These are phyloP conservation scores for Coniella lustricola DNA, from an alignment of 2,329 filamentous ascomycete species.

Conservation along the genomic window DNA sequence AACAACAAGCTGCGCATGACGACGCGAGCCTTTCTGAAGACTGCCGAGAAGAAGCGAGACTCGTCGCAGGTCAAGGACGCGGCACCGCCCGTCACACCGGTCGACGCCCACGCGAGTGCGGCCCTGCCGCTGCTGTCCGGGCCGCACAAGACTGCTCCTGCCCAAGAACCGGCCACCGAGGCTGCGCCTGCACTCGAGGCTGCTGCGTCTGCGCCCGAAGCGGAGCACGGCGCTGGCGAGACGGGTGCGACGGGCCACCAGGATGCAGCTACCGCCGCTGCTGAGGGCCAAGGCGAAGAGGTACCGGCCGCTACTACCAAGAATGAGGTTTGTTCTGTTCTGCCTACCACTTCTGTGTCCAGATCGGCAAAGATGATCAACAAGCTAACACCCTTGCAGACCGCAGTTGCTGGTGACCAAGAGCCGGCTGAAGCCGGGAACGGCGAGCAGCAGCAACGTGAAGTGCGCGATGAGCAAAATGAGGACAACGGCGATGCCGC, in stretches of 20 bases:
- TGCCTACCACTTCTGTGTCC: no score
- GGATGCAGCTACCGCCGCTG: constrained; percentile 1
- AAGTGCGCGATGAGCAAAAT: constrained; percentile 4
- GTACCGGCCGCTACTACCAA: constrained; percentile 7
- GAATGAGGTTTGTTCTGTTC: constrained; percentile 11
- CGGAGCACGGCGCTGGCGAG: constrained; percentile 3
- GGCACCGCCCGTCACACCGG: constrained; percentile 32
- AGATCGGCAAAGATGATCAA: no score
- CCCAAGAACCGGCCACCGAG: background rate
- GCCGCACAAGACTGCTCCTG: background rate
- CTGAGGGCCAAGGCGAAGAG: constrained; percentile 1
- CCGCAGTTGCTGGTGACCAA: background rate
- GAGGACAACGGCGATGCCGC: constrained; percentile 18
- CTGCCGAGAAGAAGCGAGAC: constrained; percentile 83
- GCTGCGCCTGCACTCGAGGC: background rate
- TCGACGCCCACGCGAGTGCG: constrained; percentile 32
- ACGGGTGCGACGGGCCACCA: constrained; percentile 2
- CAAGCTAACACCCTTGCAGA: constrained; percentile 5
- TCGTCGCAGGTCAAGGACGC: constrained; percentile 48
- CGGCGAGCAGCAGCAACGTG: constrained; percentile 12
- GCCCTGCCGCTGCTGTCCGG: constrained; percentile 14
- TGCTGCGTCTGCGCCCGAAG: background rate
- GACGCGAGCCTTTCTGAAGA: constrained; percentile 83
- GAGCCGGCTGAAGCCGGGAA: constrained; percentile 12
- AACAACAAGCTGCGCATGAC: constrained; percentile 91